phyloP scores from a whole-genome alignment of 306 rosid species.

The Fragaria nilgerrensis region DNA sequence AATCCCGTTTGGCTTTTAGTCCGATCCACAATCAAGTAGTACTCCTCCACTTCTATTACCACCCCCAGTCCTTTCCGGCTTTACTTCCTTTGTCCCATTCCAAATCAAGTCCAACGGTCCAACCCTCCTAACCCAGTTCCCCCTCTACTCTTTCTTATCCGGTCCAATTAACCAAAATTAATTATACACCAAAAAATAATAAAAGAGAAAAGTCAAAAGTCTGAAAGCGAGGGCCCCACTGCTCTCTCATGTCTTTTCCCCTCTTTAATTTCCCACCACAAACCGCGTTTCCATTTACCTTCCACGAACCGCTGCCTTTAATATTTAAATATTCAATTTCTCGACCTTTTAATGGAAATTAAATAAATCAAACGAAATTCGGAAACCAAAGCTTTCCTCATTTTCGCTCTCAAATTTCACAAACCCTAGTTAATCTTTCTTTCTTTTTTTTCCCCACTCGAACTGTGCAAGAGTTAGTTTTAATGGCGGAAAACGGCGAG shows the following conservation, averaged over 20 bases:
- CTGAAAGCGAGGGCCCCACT: background rate
- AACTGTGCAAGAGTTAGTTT: background rate
- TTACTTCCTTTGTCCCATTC: background rate
- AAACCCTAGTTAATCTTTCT: background rate
- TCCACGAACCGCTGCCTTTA: background rate
- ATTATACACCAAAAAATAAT: background rate
- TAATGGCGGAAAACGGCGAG: slow-evolving; percentile 92
- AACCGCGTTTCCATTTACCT: slow-evolving; percentile 49
- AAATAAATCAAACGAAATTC: background rate
- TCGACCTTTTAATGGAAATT: background rate
- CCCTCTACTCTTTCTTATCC: slow-evolving; percentile 15
- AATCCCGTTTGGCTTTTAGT: background rate
- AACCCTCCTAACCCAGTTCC: background rate
- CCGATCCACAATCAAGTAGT: background rate
- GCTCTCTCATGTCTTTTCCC: background rate
- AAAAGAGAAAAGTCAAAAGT: background rate
- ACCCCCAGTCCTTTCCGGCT: background rate
- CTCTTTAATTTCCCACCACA: background rate
- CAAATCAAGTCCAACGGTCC: background rate
- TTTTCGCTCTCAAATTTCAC: background rate
- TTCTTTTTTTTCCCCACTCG: background rate
- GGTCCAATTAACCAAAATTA: background rate
- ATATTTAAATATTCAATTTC: background rate
- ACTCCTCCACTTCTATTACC: background rate
- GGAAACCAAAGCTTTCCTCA: background rate